Evolutionary conservation across 1,284 basidiomycete genomes (phyloP).

Genomic region (Cystobasidium sp.): DNA sequence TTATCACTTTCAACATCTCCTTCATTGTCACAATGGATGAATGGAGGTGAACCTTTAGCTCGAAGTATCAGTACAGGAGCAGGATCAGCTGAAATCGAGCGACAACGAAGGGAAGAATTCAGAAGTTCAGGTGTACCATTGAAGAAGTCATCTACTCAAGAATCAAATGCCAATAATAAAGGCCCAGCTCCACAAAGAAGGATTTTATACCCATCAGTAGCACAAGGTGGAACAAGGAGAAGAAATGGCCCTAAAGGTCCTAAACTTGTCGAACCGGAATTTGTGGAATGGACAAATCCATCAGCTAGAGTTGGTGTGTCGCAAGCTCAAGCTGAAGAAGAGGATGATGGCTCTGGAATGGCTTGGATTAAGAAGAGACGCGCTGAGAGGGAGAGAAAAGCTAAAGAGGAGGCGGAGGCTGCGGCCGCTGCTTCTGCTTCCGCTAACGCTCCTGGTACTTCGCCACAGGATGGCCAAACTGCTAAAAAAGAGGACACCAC

Average conservation of each 20-base stretch:
- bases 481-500: background rate
- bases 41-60: slow-evolving; percentile 31
- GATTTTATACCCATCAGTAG: slow-evolving; percentile 34
- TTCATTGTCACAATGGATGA: slow-evolving; percentile 13
- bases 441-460: background rate
- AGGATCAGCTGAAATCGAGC: slow-evolving; percentile 12
- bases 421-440: background rate
- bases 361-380: slow-evolving; percentile 51
- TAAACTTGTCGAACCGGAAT: slow-evolving; percentile 28
- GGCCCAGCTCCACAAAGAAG: background rate
- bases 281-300: slow-evolving; percentile 40
- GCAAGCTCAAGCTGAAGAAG: slow-evolving; percentile 39
- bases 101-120: slow-evolving; percentile 20
- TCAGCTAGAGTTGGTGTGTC: slow-evolving; percentile 10
- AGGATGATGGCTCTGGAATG: slow-evolving; percentile 52
- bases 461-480: background rate
- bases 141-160: slow-evolving; percentile 25
- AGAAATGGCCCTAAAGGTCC: background rate
- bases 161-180: background rate
- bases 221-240: slow-evolving; percentile 27
- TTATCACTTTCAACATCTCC: slow-evolving; percentile 5
- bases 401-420: slow-evolving; percentile 40
- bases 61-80: slow-evolving; percentile 35
- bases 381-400: slow-evolving; percentile 46
- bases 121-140: slow-evolving; percentile 27